phyloP scores from a whole-genome alignment of 768 basidiomycete genomes.

The Amanita pseudoporphyria region DNA sequence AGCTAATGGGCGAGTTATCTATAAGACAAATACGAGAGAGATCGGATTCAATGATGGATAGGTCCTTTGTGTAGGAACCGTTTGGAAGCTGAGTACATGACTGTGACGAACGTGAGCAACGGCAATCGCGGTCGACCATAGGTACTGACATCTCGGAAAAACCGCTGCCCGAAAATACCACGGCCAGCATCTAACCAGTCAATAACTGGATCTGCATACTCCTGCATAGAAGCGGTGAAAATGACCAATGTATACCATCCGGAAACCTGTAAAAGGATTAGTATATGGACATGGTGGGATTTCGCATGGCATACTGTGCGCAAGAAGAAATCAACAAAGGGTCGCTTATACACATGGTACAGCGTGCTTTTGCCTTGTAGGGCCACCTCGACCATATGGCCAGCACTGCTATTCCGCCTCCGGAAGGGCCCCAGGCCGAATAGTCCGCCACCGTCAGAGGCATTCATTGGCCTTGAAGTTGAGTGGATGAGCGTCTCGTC shows the following conservation, averaged over 20 bases:
- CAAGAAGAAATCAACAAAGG: constrained; percentile 93
- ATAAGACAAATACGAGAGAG: constrained; percentile 90
- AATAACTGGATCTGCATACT: constrained; percentile 99
- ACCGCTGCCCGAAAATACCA: constrained; percentile 77
- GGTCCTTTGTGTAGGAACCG: constrained; percentile 92
- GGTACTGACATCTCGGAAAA: constrained; percentile 87
- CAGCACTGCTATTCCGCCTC: constrained; percentile 54
- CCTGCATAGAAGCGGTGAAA: constrained; percentile 98
- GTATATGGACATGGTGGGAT: not conserved
- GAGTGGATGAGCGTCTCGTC: constrained; percentile 99
- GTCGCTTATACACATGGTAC: constrained; percentile 98
- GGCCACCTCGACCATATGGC: constrained; percentile 90
- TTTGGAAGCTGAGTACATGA: constrained; percentile 89
- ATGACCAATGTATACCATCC: constrained; percentile 98
- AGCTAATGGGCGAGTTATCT: constrained; percentile 93
- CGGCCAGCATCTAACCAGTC: constrained; percentile 97
- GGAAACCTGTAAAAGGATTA: constrained; percentile 57
- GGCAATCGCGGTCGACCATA: constrained; percentile 3
- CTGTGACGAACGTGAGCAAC: constrained; percentile 28
- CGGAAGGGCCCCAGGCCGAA: constrained; percentile 48
- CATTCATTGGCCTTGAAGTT: constrained; percentile 68
- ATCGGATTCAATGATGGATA: constrained; percentile 81
- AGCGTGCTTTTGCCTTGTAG: constrained; percentile 81
- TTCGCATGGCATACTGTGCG: constrained; percentile 53
- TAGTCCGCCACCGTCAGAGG: constrained; percentile 42